Conservation (phyloP, 129 eudicot genomes). For the Glebionis coronaria region DNA sequence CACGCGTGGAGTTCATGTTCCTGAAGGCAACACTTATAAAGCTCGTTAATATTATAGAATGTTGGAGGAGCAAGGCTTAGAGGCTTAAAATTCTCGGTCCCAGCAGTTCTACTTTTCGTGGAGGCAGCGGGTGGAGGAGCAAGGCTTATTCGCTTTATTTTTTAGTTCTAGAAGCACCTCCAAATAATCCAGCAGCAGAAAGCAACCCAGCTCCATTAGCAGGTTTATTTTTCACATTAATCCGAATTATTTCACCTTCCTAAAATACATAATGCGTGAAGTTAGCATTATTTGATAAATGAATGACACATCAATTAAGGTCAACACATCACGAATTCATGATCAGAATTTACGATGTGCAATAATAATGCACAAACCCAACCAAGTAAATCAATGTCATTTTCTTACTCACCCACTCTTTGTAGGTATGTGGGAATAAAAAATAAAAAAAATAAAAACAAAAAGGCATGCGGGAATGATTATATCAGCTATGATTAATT, state of each 20-base stretch:
- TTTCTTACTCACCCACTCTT: background rate
- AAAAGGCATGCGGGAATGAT: background rate
- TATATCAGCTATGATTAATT: background rate
- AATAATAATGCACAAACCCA: background rate
- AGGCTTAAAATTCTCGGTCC: slow-evolving; percentile 37
- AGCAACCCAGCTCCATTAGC: slow-evolving; percentile 90
- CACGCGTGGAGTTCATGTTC: too few relatives aligned
- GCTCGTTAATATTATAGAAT: too few relatives aligned
- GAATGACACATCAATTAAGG: background rate
- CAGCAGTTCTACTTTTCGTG: slow-evolving; percentile 53
- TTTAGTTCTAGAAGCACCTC: slow-evolving; percentile 51
- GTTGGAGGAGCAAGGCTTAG: slow-evolving; percentile 80
- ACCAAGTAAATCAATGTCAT: background rate
- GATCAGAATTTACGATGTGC: background rate
- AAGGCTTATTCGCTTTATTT: slow-evolving; percentile 61
- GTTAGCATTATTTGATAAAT: background rate
- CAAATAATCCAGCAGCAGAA: slow-evolving; percentile 76
- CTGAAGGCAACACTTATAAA: too few relatives aligned
- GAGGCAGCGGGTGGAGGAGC: slow-evolving; percentile 77
- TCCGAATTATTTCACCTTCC: slow-evolving; percentile 99
- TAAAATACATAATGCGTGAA: slow-evolving; percentile 24
- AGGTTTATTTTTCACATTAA: slow-evolving; percentile 85
- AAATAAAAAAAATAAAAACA: too few relatives aligned
- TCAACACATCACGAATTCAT: background rate
- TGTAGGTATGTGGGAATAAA: background rate